phyloP scores from a whole-genome alignment of 2,329 filamentous ascomycete genomes.

The Microsporum canis region DNA sequence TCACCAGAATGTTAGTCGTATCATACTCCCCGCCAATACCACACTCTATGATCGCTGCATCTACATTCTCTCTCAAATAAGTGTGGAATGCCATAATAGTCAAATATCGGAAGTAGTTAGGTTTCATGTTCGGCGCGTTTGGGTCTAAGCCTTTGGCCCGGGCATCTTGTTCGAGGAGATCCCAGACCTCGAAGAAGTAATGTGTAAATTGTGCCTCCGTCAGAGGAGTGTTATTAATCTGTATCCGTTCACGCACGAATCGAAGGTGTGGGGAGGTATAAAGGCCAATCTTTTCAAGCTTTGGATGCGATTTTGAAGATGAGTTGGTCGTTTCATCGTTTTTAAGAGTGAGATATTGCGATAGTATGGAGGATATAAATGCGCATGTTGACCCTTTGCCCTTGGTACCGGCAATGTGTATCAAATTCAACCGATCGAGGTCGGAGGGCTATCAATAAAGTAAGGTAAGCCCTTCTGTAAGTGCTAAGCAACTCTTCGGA shows the following conservation, averaged over 20 bases:
- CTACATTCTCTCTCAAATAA: slow-evolving; percentile 64
- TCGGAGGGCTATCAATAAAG: slow-evolving; percentile 43
- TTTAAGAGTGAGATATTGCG: slow-evolving; percentile 43
- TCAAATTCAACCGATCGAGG: slow-evolving; percentile 48
- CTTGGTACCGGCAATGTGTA: slow-evolving; percentile 89
- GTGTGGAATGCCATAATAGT: slow-evolving; percentile 80
- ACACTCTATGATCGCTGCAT: slow-evolving; percentile 75
- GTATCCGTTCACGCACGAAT: slow-evolving; percentile 72
- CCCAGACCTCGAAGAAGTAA: slow-evolving; percentile 81
- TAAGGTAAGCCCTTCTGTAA: not conserved
- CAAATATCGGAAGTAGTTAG: slow-evolving; percentile 84
- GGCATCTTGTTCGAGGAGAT: slow-evolving; percentile 47
- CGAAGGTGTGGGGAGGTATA: slow-evolving; percentile 81
- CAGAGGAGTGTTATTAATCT: slow-evolving; percentile 62
- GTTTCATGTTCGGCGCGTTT: slow-evolving; percentile 51
- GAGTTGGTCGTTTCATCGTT: slow-evolving; percentile 17
- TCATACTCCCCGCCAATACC: slow-evolving; percentile 93
- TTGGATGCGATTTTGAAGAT: slow-evolving; percentile 21
- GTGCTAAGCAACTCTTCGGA: not conserved
- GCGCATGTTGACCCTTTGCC: slow-evolving; percentile 85
- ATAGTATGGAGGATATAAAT: slow-evolving; percentile 69
- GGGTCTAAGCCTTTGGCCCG: slow-evolving; percentile 43
- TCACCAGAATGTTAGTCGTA: slow-evolving; percentile 71
- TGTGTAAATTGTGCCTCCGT: slow-evolving; percentile 56
- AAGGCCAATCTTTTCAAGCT: slow-evolving; percentile 53